Base-by-base conservation (phyloP, 768 basidiomycete genomes). In the Myochromella boudieri region DNA sequence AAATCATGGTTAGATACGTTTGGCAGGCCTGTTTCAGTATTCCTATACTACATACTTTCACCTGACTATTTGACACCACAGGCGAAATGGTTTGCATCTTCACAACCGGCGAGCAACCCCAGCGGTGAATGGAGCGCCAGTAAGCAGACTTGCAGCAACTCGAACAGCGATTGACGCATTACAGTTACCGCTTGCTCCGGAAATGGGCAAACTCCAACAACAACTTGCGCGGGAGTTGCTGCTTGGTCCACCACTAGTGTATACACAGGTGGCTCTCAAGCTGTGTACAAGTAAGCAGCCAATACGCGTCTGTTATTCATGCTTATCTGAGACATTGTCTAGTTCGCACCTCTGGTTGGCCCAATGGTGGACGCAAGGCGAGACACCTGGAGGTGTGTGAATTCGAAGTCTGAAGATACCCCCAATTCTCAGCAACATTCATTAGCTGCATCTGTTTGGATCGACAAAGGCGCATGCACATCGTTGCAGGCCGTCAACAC, bases 71-170 rank as follows among this genome's bases (percentile, higher is more conserved):
- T 38, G 38, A 42, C n/a, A 21, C 17, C 8, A 10, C 48, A 85
- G 82, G 80, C 83, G 11, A 84, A 84, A 54, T 85, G 72, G 69
- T 85, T 66, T 56, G 70, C 85, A 14, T 66, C 71, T 4, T 57
- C 66, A 14, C 68, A 69, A 22, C 83, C 84, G 3, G 59, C 68
- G 25, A 68, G 57, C 41, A 72, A 72, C 52, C 64, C 76, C 10
- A 80, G 71, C 56, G 69, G 71, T n/a, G 82, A 84, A 34, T 85
- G 81, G 84, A 77, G 77, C 49, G 75, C 83, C 22, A 76, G 84
- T 86, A 61, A 51, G 78, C 66, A 10, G 18, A 39, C 14, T 12
- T 37, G 26, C 18, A 15, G n/a, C 17, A 21, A 37, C 20, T 36
- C 7, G 39, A 26, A 33, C 49, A 25, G 29, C 6, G 28, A 33